Evolutionary conservation across 2,329 filamentous ascomycete genomes (phyloP), one percentile per base, ranked within the genome.

Genomic region (Diatrype stigma): DNA sequence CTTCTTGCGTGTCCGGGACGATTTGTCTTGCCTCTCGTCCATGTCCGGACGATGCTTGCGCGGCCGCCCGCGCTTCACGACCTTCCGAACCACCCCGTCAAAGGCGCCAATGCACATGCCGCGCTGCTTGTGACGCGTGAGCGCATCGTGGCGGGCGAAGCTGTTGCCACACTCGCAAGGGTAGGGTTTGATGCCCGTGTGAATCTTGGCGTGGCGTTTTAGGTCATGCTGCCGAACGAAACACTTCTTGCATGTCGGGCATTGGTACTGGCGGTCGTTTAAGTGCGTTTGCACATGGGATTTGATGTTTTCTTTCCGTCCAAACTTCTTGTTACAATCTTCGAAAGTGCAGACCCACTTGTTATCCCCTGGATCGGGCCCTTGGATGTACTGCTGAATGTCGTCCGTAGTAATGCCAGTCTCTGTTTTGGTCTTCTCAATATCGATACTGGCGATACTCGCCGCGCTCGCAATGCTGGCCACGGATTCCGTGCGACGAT

Each of bases 261-360:
- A 99, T 69, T 90, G 87, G 73, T 90, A 99, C 67, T 96, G 94
- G 45, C 94, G 83, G 69, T 99, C 94, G 63, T 95, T 94, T 57
- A 99, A 85, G 71, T 99, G 94, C 3, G 94, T 99, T 72, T 99
- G 94, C 14, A 99, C 90, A 68, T 99, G 94, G 1, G 92, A 96
- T 68, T 96, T 96, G 76, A 97, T 96, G 72, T 99, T 97, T 70
- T 99, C 94, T 69, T 96, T 96, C 60, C 94, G 84, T n/a, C 92
- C 93, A 66, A 99, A 97, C 48, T 85, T 83, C 70, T 96, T 96
- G 60, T 85, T 82, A 70, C 94, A 99, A 26, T 85, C 85, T 8
- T 90, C 78, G 51, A 74, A 92, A n/a, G 82, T 71, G 66, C 89
- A 94, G 6, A 85, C 76, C 86, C 87, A 94, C 70, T 90, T 91